Evolutionary conservation across 805 yeast genomes (phyloP).

Genomic region (Hanseniaspora taiwanica): DNA sequence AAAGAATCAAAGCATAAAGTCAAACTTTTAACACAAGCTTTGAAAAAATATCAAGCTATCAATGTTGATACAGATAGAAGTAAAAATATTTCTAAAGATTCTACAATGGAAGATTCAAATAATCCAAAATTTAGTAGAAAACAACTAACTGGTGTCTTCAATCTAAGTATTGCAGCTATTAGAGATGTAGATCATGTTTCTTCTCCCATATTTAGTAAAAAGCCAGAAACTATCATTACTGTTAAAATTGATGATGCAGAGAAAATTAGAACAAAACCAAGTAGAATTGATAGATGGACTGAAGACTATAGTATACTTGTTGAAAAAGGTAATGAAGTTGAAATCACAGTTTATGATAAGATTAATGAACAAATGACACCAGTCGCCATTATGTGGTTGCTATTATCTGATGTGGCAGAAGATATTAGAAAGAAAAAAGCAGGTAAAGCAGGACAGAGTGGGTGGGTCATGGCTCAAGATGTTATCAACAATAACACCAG

Average conservation of each 20-base stretch:
- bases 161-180: slow-evolving; percentile 59
- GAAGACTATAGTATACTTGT: slow-evolving; percentile 73
- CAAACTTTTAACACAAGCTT: slow-evolving; percentile 66
- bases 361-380: slow-evolving; percentile 56
- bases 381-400: slow-evolving; percentile 85
- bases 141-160: slow-evolving; percentile 70
- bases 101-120: slow-evolving; percentile 35
- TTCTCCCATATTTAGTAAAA: slow-evolving; percentile 61
- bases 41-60: slow-evolving; percentile 82
- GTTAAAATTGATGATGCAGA: slow-evolving; percentile 84
- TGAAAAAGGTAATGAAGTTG: slow-evolving; percentile 87
- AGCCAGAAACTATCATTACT: slow-evolving; percentile 66
- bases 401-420: slow-evolving; percentile 84
- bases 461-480: slow-evolving; percentile 80
- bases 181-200: slow-evolving; percentile 90
- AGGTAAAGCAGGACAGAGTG: slow-evolving; percentile 52
- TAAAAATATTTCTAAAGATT: slow-evolving; percentile 34
- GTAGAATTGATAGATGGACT: slow-evolving; percentile 67
- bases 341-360: slow-evolving; percentile 76
- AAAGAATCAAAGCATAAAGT: slow-evolving; percentile 77
- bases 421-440: slow-evolving; percentile 86
- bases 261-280: slow-evolving; percentile 58
- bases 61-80: slow-evolving; percentile 55
- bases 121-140: slow-evolving; percentile 64
- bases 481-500: slow-evolving; percentile 17